Evolutionary conservation across 2,329 filamentous ascomycete species (phyloP).

Genomic region (Dactylonectria macrodidyma): DNA sequence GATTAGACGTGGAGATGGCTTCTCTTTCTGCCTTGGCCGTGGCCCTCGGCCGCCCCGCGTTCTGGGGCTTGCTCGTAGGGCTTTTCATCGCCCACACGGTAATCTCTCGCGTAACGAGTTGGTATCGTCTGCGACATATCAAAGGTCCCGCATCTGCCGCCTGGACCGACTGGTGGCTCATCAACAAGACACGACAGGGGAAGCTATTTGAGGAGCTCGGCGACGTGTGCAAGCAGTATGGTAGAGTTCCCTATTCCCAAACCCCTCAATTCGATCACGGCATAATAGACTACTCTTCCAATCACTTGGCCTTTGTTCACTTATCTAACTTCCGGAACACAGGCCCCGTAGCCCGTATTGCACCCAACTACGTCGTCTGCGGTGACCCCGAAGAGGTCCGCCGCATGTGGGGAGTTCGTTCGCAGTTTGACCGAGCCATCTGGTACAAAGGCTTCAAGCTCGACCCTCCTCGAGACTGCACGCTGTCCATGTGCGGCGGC

Average conservation of each 20-base stretch:
- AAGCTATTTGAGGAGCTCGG: conserved; percentile 7
- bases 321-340: too few relatives aligned
- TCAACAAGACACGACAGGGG: conserved; percentile 15
- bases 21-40: neutral
- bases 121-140: conserved; percentile 21
- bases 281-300: too few relatives aligned
- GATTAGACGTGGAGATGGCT: neutral
- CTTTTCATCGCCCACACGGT: neutral
- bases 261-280: neutral
- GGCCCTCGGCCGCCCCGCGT: neutral
- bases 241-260: neutral
- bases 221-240: conserved; percentile 21
- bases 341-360: conserved; percentile 23
- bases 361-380: conserved; percentile 18
- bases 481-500: conserved; percentile 13
- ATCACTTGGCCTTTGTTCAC: too few relatives aligned
- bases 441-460: conserved; percentile 26
- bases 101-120: neutral
- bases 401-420: conserved; percentile 24
- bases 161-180: conserved; percentile 28
- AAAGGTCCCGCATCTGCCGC: conserved; percentile 12
- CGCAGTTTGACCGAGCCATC: conserved; percentile 11
- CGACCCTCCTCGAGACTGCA: conserved; percentile 21
- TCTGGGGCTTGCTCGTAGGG: neutral
- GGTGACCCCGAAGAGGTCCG: conserved; percentile 19